phyloP scores from a whole-genome alignment of 2,329 filamentous ascomycete genomes.

The Xylaria sp. region DNA sequence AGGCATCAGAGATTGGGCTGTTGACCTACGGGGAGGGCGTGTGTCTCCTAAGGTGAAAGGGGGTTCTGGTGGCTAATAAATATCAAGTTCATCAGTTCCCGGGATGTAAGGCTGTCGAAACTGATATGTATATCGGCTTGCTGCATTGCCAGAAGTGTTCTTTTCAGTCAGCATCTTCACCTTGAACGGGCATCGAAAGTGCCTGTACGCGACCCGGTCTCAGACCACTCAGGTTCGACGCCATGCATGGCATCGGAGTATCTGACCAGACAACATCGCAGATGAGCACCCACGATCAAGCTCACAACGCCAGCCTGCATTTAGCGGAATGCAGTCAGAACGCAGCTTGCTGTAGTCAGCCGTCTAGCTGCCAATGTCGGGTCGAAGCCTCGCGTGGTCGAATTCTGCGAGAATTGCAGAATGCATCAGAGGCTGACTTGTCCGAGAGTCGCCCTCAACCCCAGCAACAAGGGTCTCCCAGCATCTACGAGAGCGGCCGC shows the following conservation, averaged over 20 bases:
- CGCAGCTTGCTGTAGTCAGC: neutral
- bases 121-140: neutral
- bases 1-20: neutral
- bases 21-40: neutral
- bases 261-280: conserved; percentile 3
- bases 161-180: neutral
- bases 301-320: neutral
- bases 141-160: neutral
- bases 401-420: conserved; percentile 16
- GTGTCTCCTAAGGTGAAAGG: neutral
- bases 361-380: conserved; percentile 6
- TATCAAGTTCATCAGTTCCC: neutral
- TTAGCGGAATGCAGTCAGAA: neutral
- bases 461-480: neutral
- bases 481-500: neutral
- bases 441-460: neutral
- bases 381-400: conserved; percentile 22
- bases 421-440: conserved; percentile 17
- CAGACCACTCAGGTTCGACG: neutral
- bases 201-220: neutral
- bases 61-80: neutral
- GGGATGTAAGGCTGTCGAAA: neutral
- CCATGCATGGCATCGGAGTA: neutral
- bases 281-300: neutral
- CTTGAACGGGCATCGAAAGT: neutral